Base-by-base conservation (phyloP, 441 rosid genomes). In the Rhodomyrtus psidioides region DNA sequence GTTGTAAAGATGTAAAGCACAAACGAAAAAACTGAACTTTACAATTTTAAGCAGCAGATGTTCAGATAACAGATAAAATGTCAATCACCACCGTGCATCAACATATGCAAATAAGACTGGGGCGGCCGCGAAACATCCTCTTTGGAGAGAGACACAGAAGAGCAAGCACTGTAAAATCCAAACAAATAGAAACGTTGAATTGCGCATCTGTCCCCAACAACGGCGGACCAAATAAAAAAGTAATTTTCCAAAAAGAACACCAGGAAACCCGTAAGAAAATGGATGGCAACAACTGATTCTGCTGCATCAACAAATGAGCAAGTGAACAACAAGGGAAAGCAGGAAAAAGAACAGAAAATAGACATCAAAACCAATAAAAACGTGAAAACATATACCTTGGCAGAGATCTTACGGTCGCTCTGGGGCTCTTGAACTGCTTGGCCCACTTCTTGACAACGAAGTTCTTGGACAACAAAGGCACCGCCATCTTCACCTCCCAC, bases 41-140 rank as follows among this genome's bases (percentile, higher is more conserved):
- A 44, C 46, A 44, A 44, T 8, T 44, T 44, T 44, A 44, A 44
- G 46, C 46, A 44, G 7, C 9, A 44, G 46, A 44, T 44, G 46
- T 44, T 44, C 7, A 44, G 46, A 44, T 44, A 44, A 1, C 46
- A 6, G 46, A 44, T 44, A 44, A 44, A 44, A 44, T 44, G 46
- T 8, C 46, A 44, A 44, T 44, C 46, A 44, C 9, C 46, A 44
- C 46, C 46, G 9, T 44, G 46, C 46, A 44, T 44, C 46, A 44
- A 6, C 9, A 44, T 81, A 91, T 89, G 95, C 93, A 93, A n/a
- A n/a, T n/a, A n/a, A 94, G 97, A 93, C 99, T 94, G 96, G 98
- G 97, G 98, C 96, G 95, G 94, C 98, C 2, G 30, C 28, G 5
- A 44, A 81, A 15, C 28, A 76, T 44, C 12, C 49, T 49, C 51